Evolutionary conservation across 768 basidiomycete species (phyloP).

Genomic region (Mycena haematopus): DNA sequence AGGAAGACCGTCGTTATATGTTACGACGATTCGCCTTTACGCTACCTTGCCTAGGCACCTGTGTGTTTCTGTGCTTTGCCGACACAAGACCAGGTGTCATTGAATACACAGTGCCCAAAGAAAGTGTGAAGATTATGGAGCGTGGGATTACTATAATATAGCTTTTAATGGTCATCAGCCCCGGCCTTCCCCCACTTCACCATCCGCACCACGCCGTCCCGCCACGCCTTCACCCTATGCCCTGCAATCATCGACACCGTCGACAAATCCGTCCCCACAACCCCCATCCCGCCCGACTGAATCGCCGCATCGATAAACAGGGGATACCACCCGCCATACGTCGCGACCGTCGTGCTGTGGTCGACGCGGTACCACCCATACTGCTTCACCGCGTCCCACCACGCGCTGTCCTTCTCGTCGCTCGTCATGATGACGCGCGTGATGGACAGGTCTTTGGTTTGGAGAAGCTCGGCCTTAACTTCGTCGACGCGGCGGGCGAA

Average conservation of each 20-base stretch:
- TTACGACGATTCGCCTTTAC: too few species aligned
- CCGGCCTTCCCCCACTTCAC: slow-evolving; percentile 47
- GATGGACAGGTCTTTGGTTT: slow-evolving; percentile 30
- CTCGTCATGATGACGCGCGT: slow-evolving; percentile 44
- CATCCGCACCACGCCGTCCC: slow-evolving; percentile 42
- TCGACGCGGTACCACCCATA: slow-evolving; percentile 38
- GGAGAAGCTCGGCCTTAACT: slow-evolving; percentile 34
- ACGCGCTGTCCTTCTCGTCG: slow-evolving; percentile 42
- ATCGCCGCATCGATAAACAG: slow-evolving; percentile 54
- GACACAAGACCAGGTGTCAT: too few species aligned
- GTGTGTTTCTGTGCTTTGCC: too few species aligned
- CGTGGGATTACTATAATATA: too few species aligned
- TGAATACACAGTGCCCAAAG: not conserved
- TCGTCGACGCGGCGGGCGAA: slow-evolving; percentile 40
- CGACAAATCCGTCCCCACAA: slow-evolving; percentile 56
- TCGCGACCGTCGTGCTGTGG: slow-evolving; percentile 21
- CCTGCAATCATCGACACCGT: slow-evolving; percentile 54
- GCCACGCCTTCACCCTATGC: slow-evolving; percentile 54
- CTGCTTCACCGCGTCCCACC: slow-evolving; percentile 37
- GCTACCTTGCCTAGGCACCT: too few species aligned
- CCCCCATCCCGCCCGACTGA: slow-evolving; percentile 51
- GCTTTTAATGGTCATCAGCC: slow-evolving; percentile 38
- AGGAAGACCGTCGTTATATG: too few species aligned
- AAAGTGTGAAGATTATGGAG: not conserved
- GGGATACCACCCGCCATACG: slow-evolving; percentile 46